phyloP scores from a whole-genome alignment of 352 stramenopile species.

The Phytophthora ramorum region DNA sequence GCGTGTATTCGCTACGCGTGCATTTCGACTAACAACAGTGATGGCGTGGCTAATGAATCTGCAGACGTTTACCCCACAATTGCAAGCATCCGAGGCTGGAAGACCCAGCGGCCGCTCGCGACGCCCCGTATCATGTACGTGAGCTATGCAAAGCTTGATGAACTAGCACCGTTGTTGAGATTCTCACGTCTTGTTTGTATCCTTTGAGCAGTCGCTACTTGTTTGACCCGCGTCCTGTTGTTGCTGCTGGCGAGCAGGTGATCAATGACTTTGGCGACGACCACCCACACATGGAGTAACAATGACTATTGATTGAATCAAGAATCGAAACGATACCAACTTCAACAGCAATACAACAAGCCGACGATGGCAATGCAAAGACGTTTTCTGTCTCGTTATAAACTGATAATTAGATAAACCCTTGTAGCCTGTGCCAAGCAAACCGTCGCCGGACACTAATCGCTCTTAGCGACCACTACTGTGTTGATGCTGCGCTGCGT shows the following conservation, averaged over 20 bases:
- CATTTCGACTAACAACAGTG: slow-evolving; percentile 6
- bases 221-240: slow-evolving; percentile 58
- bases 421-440: slow-evolving; percentile 16
- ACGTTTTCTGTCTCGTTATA: slow-evolving; percentile 15
- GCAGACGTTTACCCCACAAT: slow-evolving; percentile 98
- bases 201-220: slow-evolving; percentile 57
- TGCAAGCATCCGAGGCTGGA: slow-evolving; percentile 96
- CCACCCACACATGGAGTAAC: slow-evolving; percentile 67
- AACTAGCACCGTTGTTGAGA: not conserved
- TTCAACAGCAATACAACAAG: not conserved
- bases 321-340: not conserved
- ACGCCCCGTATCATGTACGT: slow-evolving; percentile 92
- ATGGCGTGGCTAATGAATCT: slow-evolving; percentile 15
- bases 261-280: slow-evolving; percentile 70
- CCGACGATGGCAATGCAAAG: slow-evolving; percentile 22
- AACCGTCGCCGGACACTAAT: not conserved
- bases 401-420: slow-evolving; percentile 37
- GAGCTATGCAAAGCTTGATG: not conserved
- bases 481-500: slow-evolving; percentile 4
- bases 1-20: not conserved
- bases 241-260: slow-evolving; percentile 56
- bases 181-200: slow-evolving; percentile 9
- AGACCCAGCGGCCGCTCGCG: slow-evolving; percentile 89
- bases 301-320: slow-evolving; percentile 23
- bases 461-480: not conserved